These are phyloP conservation scores for Aureobasidium uvarum DNA, from an alignment of 2,329 filamentous ascomycete species.

Conservation along the genomic window DNA sequence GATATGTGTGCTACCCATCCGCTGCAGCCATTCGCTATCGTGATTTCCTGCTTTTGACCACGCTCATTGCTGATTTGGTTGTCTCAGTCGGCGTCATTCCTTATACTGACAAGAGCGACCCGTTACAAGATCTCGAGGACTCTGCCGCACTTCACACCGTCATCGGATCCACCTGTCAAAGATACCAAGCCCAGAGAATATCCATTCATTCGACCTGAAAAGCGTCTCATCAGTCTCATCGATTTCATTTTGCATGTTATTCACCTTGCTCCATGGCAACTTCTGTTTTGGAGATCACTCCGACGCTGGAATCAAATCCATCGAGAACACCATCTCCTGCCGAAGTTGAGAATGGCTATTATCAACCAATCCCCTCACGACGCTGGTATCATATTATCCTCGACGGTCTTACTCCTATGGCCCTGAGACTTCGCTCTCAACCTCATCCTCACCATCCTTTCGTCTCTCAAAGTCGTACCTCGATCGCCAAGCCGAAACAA, in stretches of 20 bases:
- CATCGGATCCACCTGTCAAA: slow-evolving; percentile 8
- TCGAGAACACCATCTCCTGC: background rate
- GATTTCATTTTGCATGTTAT: background rate
- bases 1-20: background rate
- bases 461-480: background rate
- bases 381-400: background rate
- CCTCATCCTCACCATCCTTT: background rate
- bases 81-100: slow-evolving; percentile 2
- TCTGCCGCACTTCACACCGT: background rate
- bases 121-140: background rate
- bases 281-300: background rate
- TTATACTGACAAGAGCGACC: background rate
- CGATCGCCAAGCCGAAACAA: background rate
- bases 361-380: slow-evolving; percentile 8
- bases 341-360: slow-evolving; percentile 14
- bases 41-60: background rate
- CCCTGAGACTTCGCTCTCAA: background rate
- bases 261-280: slow-evolving; percentile 3
- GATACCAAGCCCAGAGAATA: background rate
- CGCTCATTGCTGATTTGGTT: background rate
- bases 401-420: slow-evolving; percentile 11
- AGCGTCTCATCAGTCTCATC: background rate
- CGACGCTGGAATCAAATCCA: background rate
- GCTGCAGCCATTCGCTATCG: background rate
- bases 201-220: background rate